These are phyloP conservation scores for Podospora anserina DNA, from an alignment of 495 filamentous ascomycete genomes.

Conservation along the genomic window DNA sequence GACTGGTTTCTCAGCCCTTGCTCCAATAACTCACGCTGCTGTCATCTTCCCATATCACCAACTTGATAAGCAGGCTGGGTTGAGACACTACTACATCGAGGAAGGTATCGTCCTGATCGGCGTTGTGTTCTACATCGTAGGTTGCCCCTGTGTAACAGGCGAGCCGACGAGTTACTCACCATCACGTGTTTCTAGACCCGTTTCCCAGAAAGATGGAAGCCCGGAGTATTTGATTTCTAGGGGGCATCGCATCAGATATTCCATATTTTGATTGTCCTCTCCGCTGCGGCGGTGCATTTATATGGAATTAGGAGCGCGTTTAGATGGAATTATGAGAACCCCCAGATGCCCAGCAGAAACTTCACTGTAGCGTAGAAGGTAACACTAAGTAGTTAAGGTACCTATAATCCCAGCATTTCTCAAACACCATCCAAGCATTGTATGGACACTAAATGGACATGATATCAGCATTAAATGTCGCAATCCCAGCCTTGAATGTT, in stretches of 20 bases:
- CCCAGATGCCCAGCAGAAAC: constrained; percentile 7
- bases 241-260: constrained; percentile 68
- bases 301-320: constrained; percentile 21
- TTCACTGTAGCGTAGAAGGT: too few species aligned
- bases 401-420: too few species aligned
- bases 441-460: too few species aligned
- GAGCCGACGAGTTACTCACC: neutral
- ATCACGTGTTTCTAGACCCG: constrained; percentile 14
- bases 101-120: constrained; percentile 49
- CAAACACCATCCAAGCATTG: too few species aligned
- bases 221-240: constrained; percentile 60
- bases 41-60: constrained; percentile 23
- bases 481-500: too few species aligned
- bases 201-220: constrained; percentile 52
- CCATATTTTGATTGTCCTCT: constrained; percentile 42
- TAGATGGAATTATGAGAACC: constrained; percentile 23
- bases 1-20: constrained; percentile 70
- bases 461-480: too few species aligned
- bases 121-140: constrained; percentile 16
- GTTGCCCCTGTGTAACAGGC: constrained; percentile 8
- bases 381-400: too few species aligned
- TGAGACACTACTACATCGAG: constrained; percentile 48
- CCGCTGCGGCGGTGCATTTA: constrained; percentile 13
- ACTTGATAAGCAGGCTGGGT: constrained; percentile 25
- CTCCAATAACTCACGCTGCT: constrained; percentile 22